These are phyloP conservation scores for Straminergon stramineum DNA, from an alignment of 225 moss, liverwort and hornwort species.

Conservation along the genomic window DNA sequence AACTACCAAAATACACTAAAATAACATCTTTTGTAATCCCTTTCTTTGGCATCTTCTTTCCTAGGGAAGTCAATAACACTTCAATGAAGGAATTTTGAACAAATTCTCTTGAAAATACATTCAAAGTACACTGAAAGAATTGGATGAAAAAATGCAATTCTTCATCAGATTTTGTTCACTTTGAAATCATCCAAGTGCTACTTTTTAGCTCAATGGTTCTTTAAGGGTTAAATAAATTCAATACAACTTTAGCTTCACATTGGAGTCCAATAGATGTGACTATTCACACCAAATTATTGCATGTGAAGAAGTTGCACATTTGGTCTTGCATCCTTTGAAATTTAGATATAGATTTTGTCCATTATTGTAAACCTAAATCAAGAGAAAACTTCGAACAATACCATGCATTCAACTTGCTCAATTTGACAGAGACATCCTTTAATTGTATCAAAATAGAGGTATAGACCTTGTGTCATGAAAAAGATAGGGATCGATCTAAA, in stretches of 20 bases:
- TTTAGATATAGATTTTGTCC: fast-evolving
- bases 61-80: fast-evolving
- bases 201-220: fast-evolving
- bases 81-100: background rate
- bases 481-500: background rate
- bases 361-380: background rate
- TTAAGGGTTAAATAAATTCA: background rate
- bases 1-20: background rate
- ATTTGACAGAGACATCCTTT: background rate
- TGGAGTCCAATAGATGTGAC: background rate
- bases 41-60: background rate
- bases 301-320: background rate
- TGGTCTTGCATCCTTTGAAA: background rate
- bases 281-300: background rate
- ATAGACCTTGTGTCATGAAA: background rate
- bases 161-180: fast-evolving
- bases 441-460: background rate
- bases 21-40: fast-evolving
- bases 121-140: background rate
- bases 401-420: background rate
- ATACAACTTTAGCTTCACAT: background rate
- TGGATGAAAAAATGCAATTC: background rate
- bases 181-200: background rate
- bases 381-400: background rate
- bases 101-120: fast-evolving